Base-by-base conservation (phyloP, 2,329 filamentous ascomycete species). In the Trichoderma koningiopsis region DNA sequence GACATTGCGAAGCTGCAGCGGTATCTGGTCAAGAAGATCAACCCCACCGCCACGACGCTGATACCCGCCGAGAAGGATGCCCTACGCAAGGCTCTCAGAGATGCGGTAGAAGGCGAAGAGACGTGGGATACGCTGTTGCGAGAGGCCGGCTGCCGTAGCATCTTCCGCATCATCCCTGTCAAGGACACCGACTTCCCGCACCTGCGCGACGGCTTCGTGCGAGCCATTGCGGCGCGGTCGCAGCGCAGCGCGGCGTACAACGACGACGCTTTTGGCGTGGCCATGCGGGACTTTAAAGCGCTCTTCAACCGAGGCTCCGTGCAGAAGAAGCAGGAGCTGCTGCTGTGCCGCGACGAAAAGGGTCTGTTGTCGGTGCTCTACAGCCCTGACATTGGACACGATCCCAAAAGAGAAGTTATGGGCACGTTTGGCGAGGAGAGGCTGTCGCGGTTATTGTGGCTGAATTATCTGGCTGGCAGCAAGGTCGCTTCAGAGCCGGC, bases 141-240 rank as follows among this genome's bases (percentile, higher is more conserved):
- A 69, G 83, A 89, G 0, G 85, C 88, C 3, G 86, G 88, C 0
- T 88, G 95, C n/a, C 84, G 93, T 67, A 95, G 90, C 31, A 87
- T 90, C 0, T 89, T 97, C 81, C 88, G 95, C 57, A 91, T 99
- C 72, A 89, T 95, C 3, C 96, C 96, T 0, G 94, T 93, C n/a
- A 87, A 93, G 47, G 94, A 96, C 79, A 99, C 96, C 22, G 94
- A 98, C 80, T 98, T 97, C 80, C 89, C 91, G 73, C 96, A 99
- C 79, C 81, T 99, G 71, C 88, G 95, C 52, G 96, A 99, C 77
- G 96, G 92, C 1, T 96, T 94, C 83, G 92, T 97, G 70, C 88
- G 94, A 6, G 92, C 92, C 27, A 91, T 99, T 72, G 92, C 92
- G 66, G 90, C 88, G 10, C 88, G 91, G 40, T 90, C 91, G 2